Percentiles rank a stretch among this genome's conserved stretches.
Conservation (phyloP, 2,329 filamentous ascomycete genomes). For the Colletotrichum chrysophilum region DNA sequence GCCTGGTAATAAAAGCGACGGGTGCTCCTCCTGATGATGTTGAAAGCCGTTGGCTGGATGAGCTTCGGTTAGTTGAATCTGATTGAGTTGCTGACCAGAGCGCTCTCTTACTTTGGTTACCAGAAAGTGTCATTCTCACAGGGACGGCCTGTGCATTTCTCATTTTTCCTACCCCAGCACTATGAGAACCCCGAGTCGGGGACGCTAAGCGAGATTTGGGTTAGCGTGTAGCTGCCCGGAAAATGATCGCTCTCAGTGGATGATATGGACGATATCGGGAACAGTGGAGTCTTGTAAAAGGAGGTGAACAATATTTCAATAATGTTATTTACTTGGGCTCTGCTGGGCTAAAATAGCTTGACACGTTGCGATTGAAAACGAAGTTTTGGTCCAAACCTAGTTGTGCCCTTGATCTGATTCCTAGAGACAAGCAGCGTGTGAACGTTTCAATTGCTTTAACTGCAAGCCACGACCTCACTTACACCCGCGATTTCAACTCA, state of each 20-base stretch:
- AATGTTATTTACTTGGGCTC: background rate
- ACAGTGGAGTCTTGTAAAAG: constrained; percentile 14
- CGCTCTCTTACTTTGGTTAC: background rate
- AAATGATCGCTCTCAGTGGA: constrained; percentile 8
- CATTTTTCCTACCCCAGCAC: background rate
- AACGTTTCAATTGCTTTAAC: background rate
- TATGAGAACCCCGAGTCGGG: background rate
- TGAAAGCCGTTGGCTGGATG: background rate
- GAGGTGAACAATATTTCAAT: constrained; percentile 11
- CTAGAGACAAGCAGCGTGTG: background rate
- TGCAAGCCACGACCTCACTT: constrained; percentile 1
- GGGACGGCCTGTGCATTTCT: background rate
- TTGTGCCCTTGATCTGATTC: background rate
- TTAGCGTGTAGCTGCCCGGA: background rate
- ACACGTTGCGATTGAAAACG: background rate
- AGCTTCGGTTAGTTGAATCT: background rate
- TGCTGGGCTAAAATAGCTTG: background rate
- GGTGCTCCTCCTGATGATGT: background rate
- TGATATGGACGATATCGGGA: constrained; percentile 14
- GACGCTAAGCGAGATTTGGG: background rate
- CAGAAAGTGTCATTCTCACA: background rate
- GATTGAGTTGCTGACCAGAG: background rate
- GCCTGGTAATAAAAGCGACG: background rate
- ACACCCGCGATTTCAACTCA: background rate
- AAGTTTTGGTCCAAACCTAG: background rate